A percentile compares a stretch with the other conserved stretches of the same genome.
Evolutionary conservation across 2,329 filamentous ascomycete species (phyloP).

Genomic region (Aureobasidium vineae): DNA sequence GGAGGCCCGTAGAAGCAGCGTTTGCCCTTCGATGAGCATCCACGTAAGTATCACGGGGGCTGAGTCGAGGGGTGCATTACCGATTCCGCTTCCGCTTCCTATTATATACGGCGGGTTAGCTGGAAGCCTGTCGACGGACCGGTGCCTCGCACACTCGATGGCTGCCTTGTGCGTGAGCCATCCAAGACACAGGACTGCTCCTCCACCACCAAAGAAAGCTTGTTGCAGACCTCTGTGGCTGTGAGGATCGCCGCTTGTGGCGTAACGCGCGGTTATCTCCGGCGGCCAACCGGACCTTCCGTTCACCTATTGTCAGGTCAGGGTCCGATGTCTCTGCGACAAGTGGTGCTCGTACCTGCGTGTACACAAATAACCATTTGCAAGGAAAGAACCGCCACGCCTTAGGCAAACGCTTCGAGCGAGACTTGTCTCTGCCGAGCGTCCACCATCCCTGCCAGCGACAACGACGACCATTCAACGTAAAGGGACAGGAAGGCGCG

Average conservation of each 20-base stretch:
- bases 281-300: background rate
- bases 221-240: conserved; percentile 19
- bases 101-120: conserved; percentile 23
- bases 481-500: background rate
- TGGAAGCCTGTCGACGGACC: conserved; percentile 7
- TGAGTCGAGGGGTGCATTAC: conserved; percentile 25
- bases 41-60: conserved; percentile 25
- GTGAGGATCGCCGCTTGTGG: conserved; percentile 10
- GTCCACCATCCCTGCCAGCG: background rate
- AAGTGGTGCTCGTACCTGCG: background rate
- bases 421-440: background rate
- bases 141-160: conserved; percentile 2
- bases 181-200: background rate
- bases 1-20: background rate
- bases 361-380: background rate
- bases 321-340: conserved; percentile 10
- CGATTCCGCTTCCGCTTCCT: conserved; percentile 14
- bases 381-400: conserved; percentile 13
- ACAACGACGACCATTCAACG: background rate
- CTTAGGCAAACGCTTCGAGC: conserved; percentile 11
- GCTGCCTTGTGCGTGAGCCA: conserved; percentile 20
- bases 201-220: conserved; percentile 19
- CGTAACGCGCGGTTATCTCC: conserved; percentile 5
- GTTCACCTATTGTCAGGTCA: conserved; percentile 2
- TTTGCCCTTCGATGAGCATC: conserved; percentile 6